These are phyloP conservation scores for Uncinocarpus reesii DNA, from an alignment of 2,329 filamentous ascomycete species.

Conservation along the genomic window DNA sequence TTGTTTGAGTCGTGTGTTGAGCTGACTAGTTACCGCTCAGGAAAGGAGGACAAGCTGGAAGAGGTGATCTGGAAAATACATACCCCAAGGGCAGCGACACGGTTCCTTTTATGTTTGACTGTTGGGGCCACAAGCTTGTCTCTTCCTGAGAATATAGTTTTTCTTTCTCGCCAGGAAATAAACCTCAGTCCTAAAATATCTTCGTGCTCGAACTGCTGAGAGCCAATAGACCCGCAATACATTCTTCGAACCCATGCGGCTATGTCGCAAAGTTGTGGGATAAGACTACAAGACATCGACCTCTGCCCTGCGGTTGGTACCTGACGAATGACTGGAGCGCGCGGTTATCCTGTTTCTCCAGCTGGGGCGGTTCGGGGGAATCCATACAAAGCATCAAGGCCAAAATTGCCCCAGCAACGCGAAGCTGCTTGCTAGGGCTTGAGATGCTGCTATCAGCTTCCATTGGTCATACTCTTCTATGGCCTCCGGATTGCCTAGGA, in stretches of 20 bases:
- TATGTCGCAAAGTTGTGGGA: constrained; percentile 2
- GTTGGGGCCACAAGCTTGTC: neutral
- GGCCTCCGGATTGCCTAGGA: neutral
- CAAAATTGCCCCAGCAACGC: constrained; percentile 7
- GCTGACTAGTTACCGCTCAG: neutral
- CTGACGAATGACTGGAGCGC: constrained; percentile 3
- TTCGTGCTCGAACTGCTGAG: neutral
- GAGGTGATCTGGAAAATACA: neutral
- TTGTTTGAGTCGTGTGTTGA: too few relatives aligned
- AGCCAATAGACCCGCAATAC: constrained; percentile 1
- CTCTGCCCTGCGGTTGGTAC: neutral
- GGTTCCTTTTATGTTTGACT: constrained; percentile 8
- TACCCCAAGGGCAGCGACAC: neutral
- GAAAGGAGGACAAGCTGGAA: neutral
- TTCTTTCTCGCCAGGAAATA: constrained; percentile 8
- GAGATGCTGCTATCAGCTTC: neutral
- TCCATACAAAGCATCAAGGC: neutral
- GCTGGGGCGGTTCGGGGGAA: constrained; percentile 1
- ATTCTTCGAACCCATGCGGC: neutral
- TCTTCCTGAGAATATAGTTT: neutral
- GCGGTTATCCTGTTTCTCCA: constrained; percentile 5
- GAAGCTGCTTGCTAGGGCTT: neutral
- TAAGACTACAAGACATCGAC: neutral
- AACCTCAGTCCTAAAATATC: constrained; percentile 2
- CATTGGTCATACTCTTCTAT: neutral